Percentiles rank a stretch among this genome's conserved stretches.
Evolutionary conservation across 805 yeast genomes (phyloP).

Genomic region (Ogataea pignaliae): DNA sequence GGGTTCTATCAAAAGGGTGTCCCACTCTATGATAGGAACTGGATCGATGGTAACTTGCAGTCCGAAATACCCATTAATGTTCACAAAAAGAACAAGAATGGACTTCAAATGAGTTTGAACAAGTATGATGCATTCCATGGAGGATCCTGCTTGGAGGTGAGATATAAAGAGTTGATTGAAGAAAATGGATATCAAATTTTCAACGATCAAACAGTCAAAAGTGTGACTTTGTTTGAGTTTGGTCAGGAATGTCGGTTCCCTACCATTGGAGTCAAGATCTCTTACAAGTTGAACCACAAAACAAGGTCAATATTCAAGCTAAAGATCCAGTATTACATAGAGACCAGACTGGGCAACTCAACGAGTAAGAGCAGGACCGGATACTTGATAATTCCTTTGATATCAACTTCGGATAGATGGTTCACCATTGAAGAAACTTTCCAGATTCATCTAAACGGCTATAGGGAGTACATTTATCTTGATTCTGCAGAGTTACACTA

Average conservation of each 20-base stretch:
- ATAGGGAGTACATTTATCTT: conserved; percentile 19
- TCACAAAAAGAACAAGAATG: conserved; percentile 13
- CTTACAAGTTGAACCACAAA: conserved; percentile 18
- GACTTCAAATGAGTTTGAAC: conserved; percentile 19
- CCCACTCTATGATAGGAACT: conserved; percentile 22
- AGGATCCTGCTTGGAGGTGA: conserved; percentile 32
- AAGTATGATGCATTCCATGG: conserved; percentile 30
- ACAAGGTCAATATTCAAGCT: conserved; percentile 28
- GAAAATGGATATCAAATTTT: conserved; percentile 18
- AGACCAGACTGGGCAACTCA: conserved; percentile 26
- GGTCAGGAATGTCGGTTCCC: conserved; percentile 22
- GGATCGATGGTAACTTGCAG: conserved; percentile 38
- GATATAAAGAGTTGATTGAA: conserved; percentile 18
- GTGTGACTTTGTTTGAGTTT: conserved; percentile 26
- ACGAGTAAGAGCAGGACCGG: conserved; percentile 30
- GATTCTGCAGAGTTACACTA: conserved; percentile 17
- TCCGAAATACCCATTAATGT: conserved; percentile 28
- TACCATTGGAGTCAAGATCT: conserved; percentile 25
- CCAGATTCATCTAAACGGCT: conserved; percentile 11
- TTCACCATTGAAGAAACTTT: conserved; percentile 20
- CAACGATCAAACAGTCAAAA: conserved; percentile 14
- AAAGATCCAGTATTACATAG: conserved; percentile 30
- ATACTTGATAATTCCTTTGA: conserved; percentile 27
- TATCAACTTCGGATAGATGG: conserved; percentile 23
- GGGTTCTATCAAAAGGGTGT: conserved; percentile 29